These are phyloP conservation scores for Echium plantagineum DNA, from an alignment of 257 asterid species.

Conservation along the genomic window DNA sequence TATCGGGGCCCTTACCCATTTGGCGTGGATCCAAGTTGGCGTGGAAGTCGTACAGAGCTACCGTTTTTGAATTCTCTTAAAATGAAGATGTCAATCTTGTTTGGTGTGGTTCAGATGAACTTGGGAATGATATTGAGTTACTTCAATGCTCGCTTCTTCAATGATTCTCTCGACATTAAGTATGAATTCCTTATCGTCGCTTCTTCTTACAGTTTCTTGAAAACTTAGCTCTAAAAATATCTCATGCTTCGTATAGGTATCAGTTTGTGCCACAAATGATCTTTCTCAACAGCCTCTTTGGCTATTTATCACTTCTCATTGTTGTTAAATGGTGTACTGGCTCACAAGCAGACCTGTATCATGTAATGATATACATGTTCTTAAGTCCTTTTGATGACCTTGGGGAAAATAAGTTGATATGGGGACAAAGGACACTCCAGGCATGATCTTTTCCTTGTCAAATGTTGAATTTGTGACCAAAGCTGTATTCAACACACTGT, in stretches of 20 bases:
- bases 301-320: conserved; percentile 87
- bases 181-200: conserved; percentile 16
- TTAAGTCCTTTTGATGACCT: conserved; percentile 90
- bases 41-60: conserved; percentile 91
- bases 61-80: conserved; percentile 90
- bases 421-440: conserved; percentile 90
- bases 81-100: conserved; percentile 88
- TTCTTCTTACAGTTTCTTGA: conserved; percentile 2
- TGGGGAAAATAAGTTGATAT: conserved; percentile 64
- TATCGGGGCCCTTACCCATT: conserved; percentile 68
- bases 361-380: conserved; percentile 96
- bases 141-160: conserved; percentile 68
- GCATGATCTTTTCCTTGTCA: conserved; percentile 20
- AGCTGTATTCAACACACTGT: neutral
- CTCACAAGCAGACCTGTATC: conserved; percentile 88
- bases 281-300: conserved; percentile 91
- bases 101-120: conserved; percentile 86
- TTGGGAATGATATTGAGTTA: conserved; percentile 76
- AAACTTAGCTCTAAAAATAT: conserved; percentile 12
- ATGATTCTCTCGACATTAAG: conserved; percentile 65
- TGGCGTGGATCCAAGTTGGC: conserved; percentile 97
- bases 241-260: conserved; percentile 41
- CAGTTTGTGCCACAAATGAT: conserved; percentile 87
- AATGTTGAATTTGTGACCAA: conserved; percentile 6
- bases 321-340: conserved; percentile 85